Base-by-base conservation (phyloP, 2,329 filamentous ascomycete genomes). In the Cladosporium cucumerinum region DNA sequence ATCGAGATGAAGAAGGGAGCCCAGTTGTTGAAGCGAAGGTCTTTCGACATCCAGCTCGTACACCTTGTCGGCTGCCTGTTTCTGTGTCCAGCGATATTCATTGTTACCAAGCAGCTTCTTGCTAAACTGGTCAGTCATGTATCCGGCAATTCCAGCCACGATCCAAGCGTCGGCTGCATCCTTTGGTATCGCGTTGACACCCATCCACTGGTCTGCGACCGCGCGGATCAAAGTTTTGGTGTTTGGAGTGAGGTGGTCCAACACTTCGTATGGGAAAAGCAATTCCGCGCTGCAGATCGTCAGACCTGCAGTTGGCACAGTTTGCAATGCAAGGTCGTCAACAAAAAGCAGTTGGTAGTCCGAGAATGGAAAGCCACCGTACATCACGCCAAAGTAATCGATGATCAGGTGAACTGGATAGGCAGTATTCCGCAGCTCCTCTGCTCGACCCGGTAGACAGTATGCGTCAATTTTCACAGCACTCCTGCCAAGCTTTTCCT, bases 341-440 rank as follows among this genome's bases (percentile, higher is more conserved):
- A 99, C 88, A 71, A 99, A 99, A 70, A 92, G 93, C 63, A 98
- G 80, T 73, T 96, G 96, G 82, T 96, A 98, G 73, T 90, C 93
- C 30, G 91, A 86, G 75, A 95, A 98, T 0, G 95, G 93, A 75
- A 96, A 99, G 25, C 90, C 89, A 28, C 93, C 92, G 75, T 94
- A 98, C 4, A 88, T 91, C 68, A 94, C 86, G 4, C 91, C 92
- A 73, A 98, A 93, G 76, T 90, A 91, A 75, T 99, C 95, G n/a
- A 97, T 88, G 1, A 93, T 92, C 74, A 86, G 70, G n/a, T 93
- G 90, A 70, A 97, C 85, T 12, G 94, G 90, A 71, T 90, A 88
- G 71, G 93, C 95, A 6, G 93, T 95, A 73, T 96, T 94, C 67
- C 89, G 87, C 25, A 97, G 87, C 77, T 97, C 92, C 30, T 93